phyloP scores from a whole-genome alignment of 768 basidiomycete genomes.

The Leccinum broughii region DNA sequence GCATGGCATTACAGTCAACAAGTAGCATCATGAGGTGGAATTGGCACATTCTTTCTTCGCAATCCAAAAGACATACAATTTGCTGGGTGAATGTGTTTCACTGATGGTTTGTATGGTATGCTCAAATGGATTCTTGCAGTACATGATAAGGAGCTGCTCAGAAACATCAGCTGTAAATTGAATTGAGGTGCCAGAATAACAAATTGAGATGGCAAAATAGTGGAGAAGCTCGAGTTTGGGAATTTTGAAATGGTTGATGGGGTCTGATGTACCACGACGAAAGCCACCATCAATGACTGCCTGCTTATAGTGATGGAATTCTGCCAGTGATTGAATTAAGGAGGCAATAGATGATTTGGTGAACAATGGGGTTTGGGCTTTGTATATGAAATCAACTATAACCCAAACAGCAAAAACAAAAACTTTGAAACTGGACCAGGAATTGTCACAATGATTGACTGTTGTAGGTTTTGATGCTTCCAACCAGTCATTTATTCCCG shows the following conservation, averaged over 20 bases:
- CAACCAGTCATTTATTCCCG: slow-evolving; percentile 40
- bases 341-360: slow-evolving; percentile 6
- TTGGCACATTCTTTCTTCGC: slow-evolving; percentile 7
- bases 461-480: slow-evolving; percentile 40
- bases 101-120: slow-evolving; percentile 20
- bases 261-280: neutral
- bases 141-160: slow-evolving; percentile 3
- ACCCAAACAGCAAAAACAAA: slow-evolving; percentile 11
- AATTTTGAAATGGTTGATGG: slow-evolving; percentile 25
- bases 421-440: neutral
- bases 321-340: slow-evolving; percentile 5
- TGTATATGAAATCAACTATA: slow-evolving; percentile 29
- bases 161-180: slow-evolving; percentile 30
- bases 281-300: slow-evolving; percentile 13
- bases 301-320: slow-evolving; percentile 19
- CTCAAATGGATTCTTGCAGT: slow-evolving; percentile 29
- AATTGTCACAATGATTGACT: slow-evolving; percentile 30
- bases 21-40: slow-evolving; percentile 1
- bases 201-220: slow-evolving; percentile 15
- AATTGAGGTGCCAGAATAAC: slow-evolving; percentile 20
- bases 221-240: slow-evolving; percentile 19
- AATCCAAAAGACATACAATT: slow-evolving; percentile 17
- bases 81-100: slow-evolving; percentile 23
- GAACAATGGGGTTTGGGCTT: slow-evolving; percentile 20
- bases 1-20: too few relatives aligned